Evolutionary conservation across 805 yeast genomes (phyloP).

Genomic region (Kazachstania africana): DNA sequence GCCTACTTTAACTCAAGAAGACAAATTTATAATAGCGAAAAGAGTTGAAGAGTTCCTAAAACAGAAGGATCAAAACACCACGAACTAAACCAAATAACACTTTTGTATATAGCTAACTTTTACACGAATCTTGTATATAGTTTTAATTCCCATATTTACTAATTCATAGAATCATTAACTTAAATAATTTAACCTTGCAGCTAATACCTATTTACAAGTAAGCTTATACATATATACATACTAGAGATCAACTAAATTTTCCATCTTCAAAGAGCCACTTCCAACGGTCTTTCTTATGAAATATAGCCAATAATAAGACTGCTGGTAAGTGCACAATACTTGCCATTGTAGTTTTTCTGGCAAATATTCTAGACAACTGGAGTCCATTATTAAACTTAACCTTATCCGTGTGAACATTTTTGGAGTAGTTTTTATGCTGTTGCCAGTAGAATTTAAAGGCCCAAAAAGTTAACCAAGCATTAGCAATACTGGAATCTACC

Average conservation of each 20-base stretch:
- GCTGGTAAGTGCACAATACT: slow-evolving; percentile 92
- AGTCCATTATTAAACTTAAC: slow-evolving; percentile 40
- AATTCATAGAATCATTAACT: too few species aligned
- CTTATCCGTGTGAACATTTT: slow-evolving; percentile 24
- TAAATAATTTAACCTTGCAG: too few species aligned
- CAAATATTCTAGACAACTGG: slow-evolving; percentile 51
- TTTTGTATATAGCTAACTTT: not conserved
- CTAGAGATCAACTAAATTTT: too few species aligned
- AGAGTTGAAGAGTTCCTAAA: slow-evolving; percentile 28
- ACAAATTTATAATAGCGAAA: slow-evolving; percentile 33
- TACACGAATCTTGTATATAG: too few species aligned
- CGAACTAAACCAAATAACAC: too few species aligned
- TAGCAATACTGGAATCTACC: slow-evolving; percentile 69
- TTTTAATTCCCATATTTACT: too few species aligned
- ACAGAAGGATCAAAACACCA: slow-evolving; percentile 12
- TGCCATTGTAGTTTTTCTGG: slow-evolving; percentile 84
- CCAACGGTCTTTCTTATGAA: slow-evolving; percentile 94
- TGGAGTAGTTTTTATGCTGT: slow-evolving; percentile 49
- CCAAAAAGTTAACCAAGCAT: slow-evolving; percentile 75
- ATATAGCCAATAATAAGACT: slow-evolving; percentile 78
- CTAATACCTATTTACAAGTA: too few species aligned
- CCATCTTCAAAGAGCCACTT: slow-evolving; percentile 40
- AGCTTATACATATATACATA: not conserved
- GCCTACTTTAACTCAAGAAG: slow-evolving; percentile 31
- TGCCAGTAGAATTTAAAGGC: slow-evolving; percentile 80